Base-by-base conservation (phyloP, 1,284 basidiomycete genomes). In the Sporisorium reilianum region DNA sequence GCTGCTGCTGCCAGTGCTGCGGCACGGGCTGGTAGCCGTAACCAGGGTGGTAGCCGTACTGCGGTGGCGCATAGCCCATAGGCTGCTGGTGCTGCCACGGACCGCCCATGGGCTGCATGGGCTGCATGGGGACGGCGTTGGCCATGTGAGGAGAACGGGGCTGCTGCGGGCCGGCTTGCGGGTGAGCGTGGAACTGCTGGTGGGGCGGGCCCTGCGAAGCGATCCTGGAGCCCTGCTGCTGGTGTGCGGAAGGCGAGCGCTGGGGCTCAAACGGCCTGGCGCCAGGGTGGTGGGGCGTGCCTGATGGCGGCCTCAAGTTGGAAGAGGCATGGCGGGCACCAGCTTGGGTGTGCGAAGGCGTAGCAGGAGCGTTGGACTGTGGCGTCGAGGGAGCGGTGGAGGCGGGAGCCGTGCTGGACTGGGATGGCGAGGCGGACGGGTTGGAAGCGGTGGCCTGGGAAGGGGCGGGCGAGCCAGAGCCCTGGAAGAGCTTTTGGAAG, bases 401-500 rank as follows among this genome's bases (percentile, higher is more conserved):
- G 12, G 64, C 45, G 44, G 71, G 57, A 42, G 69, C 63, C 28
- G 73, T 48, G 60, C 46, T 76, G n/a, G 68, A 60, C 26, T 55
- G 64, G 18, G 64, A 63, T n/a, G 68, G 67, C 62, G 77, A 61
- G 7, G 48, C 55, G 40, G 68, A 65, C 20, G 58, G 52, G 58
- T 64, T 65, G 64, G 62, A 60, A 7, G 70, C 64, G 25, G 72
- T 60, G 11, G 63, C 48, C 50, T 64, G 59, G 5, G 74, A 64
- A n/a, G 74, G 68, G 7, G 67, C 65, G 18, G 71, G 64, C 36
- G 66, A 59, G 45, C 75, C 67, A 30, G 69, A 66, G 54, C 75
- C 79, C 73, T 83, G 81, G 72, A 84, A 84, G 48, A 84, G 77
- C 64, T 84, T 84, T 54, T 84, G 78, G 61, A 84, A 84, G 68